These are phyloP conservation scores for Gnaphalium uliginosum DNA, from an alignment of 129 eudicot genomes.

Conservation along the genomic window DNA sequence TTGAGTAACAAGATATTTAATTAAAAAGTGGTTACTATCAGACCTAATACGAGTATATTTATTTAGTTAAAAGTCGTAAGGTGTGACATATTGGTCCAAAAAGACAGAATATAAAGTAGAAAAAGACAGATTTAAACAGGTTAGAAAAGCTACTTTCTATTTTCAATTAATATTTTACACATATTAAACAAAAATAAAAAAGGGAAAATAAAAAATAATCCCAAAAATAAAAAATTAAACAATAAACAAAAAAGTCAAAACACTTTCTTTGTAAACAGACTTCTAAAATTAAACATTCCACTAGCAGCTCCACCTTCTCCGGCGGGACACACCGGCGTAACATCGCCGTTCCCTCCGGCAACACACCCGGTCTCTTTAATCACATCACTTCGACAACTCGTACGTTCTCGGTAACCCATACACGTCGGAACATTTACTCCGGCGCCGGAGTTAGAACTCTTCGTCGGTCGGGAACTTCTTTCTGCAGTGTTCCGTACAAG, in stretches of 20 bases:
- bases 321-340: slow-evolving; percentile 32
- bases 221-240: neutral
- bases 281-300: slow-evolving; percentile 56
- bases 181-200: neutral
- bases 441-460: slow-evolving; percentile 27
- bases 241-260: slow-evolving; percentile 33
- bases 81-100: neutral
- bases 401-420: slow-evolving; percentile 62
- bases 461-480: slow-evolving; percentile 37
- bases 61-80: slow-evolving; percentile 5
- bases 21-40: neutral
- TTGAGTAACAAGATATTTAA: neutral
- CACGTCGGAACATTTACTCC: slow-evolving; percentile 68
- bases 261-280: slow-evolving; percentile 69
- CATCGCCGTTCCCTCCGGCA: slow-evolving; percentile 14
- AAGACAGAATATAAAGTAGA: slow-evolving; percentile 9
- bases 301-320: slow-evolving; percentile 46
- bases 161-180: slow-evolving; percentile 28
- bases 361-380: slow-evolving; percentile 15
- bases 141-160: slow-evolving; percentile 32
- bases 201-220: neutral
- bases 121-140: slow-evolving; percentile 21
- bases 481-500: slow-evolving; percentile 28
- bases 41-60: neutral
- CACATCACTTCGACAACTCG: slow-evolving; percentile 64